These are phyloP conservation scores for Leccinum ponderosum DNA, from an alignment of 1,284 basidiomycete species.

Conservation along the genomic window DNA sequence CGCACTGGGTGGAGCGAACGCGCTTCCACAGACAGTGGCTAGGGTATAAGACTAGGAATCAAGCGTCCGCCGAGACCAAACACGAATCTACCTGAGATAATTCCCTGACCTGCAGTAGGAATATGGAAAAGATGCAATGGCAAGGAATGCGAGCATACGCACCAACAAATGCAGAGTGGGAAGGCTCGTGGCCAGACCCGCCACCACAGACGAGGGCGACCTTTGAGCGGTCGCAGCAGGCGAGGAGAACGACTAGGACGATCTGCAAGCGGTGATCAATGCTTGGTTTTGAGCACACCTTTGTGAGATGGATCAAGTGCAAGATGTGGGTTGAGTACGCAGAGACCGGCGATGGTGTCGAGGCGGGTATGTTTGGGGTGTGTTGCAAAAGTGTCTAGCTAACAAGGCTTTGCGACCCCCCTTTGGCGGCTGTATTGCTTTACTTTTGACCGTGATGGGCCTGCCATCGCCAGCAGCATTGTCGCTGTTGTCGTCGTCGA, in stretches of 20 bases:
- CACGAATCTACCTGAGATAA: conserved; percentile 61
- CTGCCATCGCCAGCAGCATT: conserved; percentile 36
- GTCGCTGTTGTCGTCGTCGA: conserved; percentile 19
- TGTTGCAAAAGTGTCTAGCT: conserved; percentile 78
- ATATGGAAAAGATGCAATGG: background rate
- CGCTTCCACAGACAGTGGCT: conserved; percentile 85
- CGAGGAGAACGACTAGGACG: conserved; percentile 58
- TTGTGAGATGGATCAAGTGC: conserved; percentile 67
- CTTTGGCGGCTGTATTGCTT: background rate
- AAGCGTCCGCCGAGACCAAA: background rate
- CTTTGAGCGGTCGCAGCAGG: conserved; percentile 51
- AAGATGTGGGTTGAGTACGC: conserved; percentile 68
- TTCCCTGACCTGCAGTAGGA: conserved; percentile 60
- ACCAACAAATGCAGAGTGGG: conserved; percentile 84
- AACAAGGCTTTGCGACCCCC: conserved; percentile 1
- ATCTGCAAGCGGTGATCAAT: background rate
- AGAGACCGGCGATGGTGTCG: conserved; percentile 75
- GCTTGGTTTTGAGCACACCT: conserved; percentile 39
- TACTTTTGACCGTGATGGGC: conserved; percentile 30
- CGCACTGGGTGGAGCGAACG: conserved; percentile 88
- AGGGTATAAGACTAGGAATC: conserved; percentile 7
- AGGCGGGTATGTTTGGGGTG: conserved; percentile 41
- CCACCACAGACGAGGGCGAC: conserved; percentile 89
- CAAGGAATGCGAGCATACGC: background rate
- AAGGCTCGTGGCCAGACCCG: conserved; percentile 90